Conservation (phyloP, 2,329 filamentous ascomycete genomes). For the Alternaria sp. region DNA sequence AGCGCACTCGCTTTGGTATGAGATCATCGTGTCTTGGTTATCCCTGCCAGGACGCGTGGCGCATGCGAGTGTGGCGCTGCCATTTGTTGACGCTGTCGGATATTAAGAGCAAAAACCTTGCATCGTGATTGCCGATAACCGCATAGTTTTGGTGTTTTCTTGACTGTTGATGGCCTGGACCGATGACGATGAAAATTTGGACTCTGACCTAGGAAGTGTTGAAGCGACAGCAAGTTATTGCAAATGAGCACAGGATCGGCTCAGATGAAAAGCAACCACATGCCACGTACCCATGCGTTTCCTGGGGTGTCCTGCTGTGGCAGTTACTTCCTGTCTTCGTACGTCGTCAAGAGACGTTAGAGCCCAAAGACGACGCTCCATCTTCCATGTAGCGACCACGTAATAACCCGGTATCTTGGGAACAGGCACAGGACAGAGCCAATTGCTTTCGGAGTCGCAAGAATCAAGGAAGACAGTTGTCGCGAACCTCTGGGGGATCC, state of each 20-base stretch:
- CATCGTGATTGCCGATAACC: slow-evolving; percentile 6
- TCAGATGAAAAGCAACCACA: neutral
- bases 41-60: slow-evolving; percentile 9
- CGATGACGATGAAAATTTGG: neutral
- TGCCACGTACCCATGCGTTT: neutral
- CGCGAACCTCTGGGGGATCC: neutral
- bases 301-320: neutral
- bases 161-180: neutral
- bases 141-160: neutral
- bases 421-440: neutral
- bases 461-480: no score
- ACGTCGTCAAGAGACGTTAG: neutral
- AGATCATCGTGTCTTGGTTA: slow-evolving; percentile 1
- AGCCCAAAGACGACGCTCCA: neutral
- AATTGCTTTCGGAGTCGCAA: neutral
- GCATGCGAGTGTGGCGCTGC: slow-evolving; percentile 9
- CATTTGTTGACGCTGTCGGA: neutral
- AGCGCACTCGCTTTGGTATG: slow-evolving; percentile 9
- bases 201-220: neutral
- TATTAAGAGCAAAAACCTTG: neutral
- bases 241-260: neutral
- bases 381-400: slow-evolving; percentile 6
- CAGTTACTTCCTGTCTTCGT: neutral
- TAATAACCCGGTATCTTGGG: slow-evolving; percentile 13
- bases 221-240: neutral